A percentile compares a stretch with the other conserved stretches of the same genome.
These are phyloP conservation scores for Dryadomyces sulphureus DNA, from an alignment of 2,329 filamentous ascomycete species.

Conservation along the genomic window DNA sequence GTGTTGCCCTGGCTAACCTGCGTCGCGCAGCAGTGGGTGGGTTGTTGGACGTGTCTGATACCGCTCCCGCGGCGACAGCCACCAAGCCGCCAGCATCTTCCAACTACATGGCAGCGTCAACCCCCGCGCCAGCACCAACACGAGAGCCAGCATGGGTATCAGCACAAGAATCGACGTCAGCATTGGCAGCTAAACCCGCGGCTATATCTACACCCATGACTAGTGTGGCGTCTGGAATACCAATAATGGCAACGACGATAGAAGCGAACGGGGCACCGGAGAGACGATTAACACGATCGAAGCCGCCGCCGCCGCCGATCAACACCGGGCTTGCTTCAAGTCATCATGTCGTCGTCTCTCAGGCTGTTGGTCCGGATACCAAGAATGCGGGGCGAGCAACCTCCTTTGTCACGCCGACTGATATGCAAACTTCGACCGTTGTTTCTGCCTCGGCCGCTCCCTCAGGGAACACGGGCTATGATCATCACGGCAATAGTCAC, in stretches of 20 bases:
- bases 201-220: not conserved
- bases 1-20: constrained; percentile 36
- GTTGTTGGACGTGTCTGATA: not conserved
- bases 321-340: constrained; percentile 19
- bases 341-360: constrained; percentile 10
- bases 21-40: constrained; percentile 16
- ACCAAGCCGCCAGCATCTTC: constrained; percentile 3
- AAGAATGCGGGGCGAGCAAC: constrained; percentile 14
- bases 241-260: not conserved
- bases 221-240: too few species aligned
- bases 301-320: constrained; percentile 21
- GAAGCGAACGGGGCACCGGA: constrained; percentile 9
- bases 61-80: constrained; percentile 11
- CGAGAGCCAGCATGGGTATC: not conserved
- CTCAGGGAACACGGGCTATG: constrained; percentile 20
- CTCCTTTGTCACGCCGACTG: constrained; percentile 35
- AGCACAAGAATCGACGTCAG: not conserved
- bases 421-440: constrained; percentile 23
- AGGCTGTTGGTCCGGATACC: not conserved
- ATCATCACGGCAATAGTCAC: constrained; percentile 24
- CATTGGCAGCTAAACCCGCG: not conserved
- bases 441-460: constrained; percentile 29
- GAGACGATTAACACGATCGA: constrained; percentile 15
- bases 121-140: not conserved
- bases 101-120: constrained; percentile 2